A percentile compares a stretch with the other conserved stretches of the same genome.
These are phyloP conservation scores for Intubia oerlemansii DNA, from an alignment of 2,329 filamentous ascomycete species.

Conservation along the genomic window DNA sequence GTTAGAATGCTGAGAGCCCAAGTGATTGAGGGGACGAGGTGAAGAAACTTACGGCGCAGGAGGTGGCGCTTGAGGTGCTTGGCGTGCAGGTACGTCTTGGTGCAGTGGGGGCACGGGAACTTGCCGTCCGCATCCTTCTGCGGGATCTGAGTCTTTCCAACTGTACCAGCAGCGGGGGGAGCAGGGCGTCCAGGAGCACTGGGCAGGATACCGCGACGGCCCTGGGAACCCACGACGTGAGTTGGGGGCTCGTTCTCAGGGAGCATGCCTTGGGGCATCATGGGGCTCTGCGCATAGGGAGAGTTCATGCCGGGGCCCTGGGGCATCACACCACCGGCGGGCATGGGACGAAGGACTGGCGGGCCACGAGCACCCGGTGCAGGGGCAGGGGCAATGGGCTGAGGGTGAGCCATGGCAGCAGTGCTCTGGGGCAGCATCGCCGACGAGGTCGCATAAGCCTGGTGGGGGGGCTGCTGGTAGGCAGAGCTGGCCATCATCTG, in stretches of 20 bases:
- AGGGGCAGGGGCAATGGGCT: constrained; percentile 56
- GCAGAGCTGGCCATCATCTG: constrained; percentile 32
- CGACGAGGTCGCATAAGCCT: constrained; percentile 30
- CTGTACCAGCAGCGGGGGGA: constrained; percentile 47
- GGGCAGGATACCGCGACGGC: constrained; percentile 73
- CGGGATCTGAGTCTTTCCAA: constrained; percentile 64
- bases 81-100: constrained; percentile 90
- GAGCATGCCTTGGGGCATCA: constrained; percentile 35
- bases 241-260: constrained; percentile 47
- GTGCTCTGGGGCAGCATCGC: constrained; percentile 47
- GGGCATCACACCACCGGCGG: constrained; percentile 40
- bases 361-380: constrained; percentile 29
- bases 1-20: too few relatives aligned
- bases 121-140: constrained; percentile 95
- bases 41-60: constrained; percentile 66
- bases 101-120: constrained; percentile 94
- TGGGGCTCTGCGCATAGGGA: constrained; percentile 34
- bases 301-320: constrained; percentile 35
- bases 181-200: constrained; percentile 74
- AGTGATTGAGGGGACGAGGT: too few relatives aligned
- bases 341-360: constrained; percentile 47
- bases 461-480: constrained; percentile 30
- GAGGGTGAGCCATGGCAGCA: constrained; percentile 46
- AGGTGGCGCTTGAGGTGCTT: constrained; percentile 97
- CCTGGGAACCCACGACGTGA: constrained; percentile 88